Evolutionary conservation across 352 stramenopile species (phyloP), one percentile per base, ranked within the genome.

Genomic region (Phytopythium montanum): DNA sequence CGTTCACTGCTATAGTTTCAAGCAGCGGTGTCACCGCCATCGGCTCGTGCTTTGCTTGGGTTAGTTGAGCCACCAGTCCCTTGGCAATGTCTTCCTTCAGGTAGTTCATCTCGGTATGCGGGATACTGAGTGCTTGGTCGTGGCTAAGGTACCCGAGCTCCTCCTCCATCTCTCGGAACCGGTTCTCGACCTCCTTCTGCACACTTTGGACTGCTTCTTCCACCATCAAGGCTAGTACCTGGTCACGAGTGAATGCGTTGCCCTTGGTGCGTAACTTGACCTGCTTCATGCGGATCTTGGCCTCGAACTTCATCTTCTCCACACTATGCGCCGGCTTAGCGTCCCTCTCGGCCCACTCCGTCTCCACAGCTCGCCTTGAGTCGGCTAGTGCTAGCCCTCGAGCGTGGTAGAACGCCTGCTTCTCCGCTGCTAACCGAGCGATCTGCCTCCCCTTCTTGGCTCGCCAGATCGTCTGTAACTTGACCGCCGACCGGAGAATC

Each of bases 231-330:
- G 73, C 68, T 7, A 97, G 52, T 13, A 97, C 84, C 66, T 94
- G 84, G 26, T 95, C 81, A 0, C 90, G 81, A 41, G 61, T 79
- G 54, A 96, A 83, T 25, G 66, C 60, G 25, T 93, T 85, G 5
- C 88, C 90, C 51, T 94, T 92, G 3, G 91, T 92, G 16, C 90
- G 79, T 23, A 97, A 66, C 65, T 96, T 96, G 19, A 93, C 89
- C 66, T 98, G 92, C 29, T 90, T 88, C 81, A 97, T 97, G 26
- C 92, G 85, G 33, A 98, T 92, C 65, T 95, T 97, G 2, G 90
- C 90, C 60, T 98, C 90, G 59, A 96, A 97, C 56, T 97, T 97
- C 85, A 97, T 96, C 71, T 95, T 94, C 60, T 89, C 87, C 13
- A 96, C 74, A 31, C 69, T 87, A 41, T 88, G 82, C 3, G 70